These are phyloP conservation scores for Neoboletus magnificus DNA, from an alignment of 768 basidiomycete genomes.

Conservation along the genomic window DNA sequence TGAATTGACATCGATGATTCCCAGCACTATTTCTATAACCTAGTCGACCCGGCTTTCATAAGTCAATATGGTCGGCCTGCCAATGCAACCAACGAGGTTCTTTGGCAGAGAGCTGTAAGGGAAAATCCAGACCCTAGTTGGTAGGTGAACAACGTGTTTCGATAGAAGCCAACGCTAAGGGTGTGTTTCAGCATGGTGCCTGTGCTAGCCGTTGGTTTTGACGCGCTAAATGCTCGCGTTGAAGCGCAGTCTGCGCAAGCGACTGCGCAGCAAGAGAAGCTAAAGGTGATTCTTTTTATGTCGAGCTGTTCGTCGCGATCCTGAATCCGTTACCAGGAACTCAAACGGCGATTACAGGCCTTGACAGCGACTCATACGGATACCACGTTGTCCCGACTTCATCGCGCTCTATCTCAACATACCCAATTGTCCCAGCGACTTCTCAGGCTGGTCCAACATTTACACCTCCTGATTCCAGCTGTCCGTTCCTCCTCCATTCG, in stretches of 20 bases:
- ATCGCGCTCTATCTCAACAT: slow-evolving; percentile 59
- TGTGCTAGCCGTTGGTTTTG: slow-evolving; percentile 76
- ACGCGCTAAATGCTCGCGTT: slow-evolving; percentile 74
- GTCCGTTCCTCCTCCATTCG: slow-evolving; percentile 72
- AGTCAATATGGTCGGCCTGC: slow-evolving; percentile 65
- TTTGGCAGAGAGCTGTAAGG: slow-evolving; percentile 75
- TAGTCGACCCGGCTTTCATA: slow-evolving; percentile 68
- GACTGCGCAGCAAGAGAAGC: slow-evolving; percentile 60
- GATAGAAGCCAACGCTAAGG: not conserved
- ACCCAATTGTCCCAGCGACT: slow-evolving; percentile 70
- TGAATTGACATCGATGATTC: not conserved
- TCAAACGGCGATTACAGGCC: slow-evolving; percentile 58
- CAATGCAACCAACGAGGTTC: slow-evolving; percentile 64
- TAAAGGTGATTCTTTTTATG: slow-evolving; percentile 43
- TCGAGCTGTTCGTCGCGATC: not conserved
- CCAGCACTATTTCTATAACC: slow-evolving; percentile 82
- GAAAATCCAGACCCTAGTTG: slow-evolving; percentile 83
- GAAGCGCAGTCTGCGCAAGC: slow-evolving; percentile 72
- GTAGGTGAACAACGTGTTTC: slow-evolving; percentile 34
- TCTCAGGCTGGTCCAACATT: slow-evolving; percentile 64
- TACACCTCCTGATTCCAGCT: slow-evolving; percentile 75
- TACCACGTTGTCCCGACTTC: slow-evolving; percentile 63
- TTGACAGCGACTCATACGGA: slow-evolving; percentile 63
- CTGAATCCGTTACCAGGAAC: slow-evolving; percentile 42
- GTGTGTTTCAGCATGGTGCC: slow-evolving; percentile 60